A percentile compares a stretch with the other conserved stretches of the same genome.
Conservation (phyloP, 352 stramenopile genomes). For the Pythium biforme region DNA sequence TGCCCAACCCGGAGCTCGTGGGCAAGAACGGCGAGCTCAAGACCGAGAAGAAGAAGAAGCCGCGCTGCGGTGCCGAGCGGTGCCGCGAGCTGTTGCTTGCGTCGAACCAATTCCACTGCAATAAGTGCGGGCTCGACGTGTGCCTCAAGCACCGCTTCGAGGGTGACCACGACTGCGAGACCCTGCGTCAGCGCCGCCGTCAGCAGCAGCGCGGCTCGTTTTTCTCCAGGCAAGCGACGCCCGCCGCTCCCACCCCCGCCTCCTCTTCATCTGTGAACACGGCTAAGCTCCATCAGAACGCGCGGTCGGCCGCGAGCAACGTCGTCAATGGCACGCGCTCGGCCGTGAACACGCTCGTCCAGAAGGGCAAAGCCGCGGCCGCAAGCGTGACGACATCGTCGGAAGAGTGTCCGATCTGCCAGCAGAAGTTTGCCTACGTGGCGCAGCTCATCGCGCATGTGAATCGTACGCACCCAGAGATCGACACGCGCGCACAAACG, state of each 20-base stretch:
- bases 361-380: slow-evolving; percentile 24
- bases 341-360: slow-evolving; percentile 22
- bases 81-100: slow-evolving; percentile 63
- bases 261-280: slow-evolving; percentile 4
- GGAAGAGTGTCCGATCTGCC: slow-evolving; percentile 71
- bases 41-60: slow-evolving; percentile 69
- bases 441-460: slow-evolving; percentile 74
- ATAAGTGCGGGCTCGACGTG: slow-evolving; percentile 64
- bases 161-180: slow-evolving; percentile 63
- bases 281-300: slow-evolving; percentile 24
- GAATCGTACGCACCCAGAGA: slow-evolving; percentile 65
- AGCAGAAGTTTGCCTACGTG: slow-evolving; percentile 71
- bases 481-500: slow-evolving; percentile 11
- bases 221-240: neutral
- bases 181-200: slow-evolving; percentile 27
- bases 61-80: slow-evolving; percentile 51
- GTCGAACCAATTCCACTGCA: slow-evolving; percentile 75
- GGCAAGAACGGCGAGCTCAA: slow-evolving; percentile 20
- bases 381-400: slow-evolving; percentile 38
- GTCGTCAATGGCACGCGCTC: slow-evolving; percentile 23
- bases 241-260: neutral
- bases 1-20: slow-evolving; percentile 27
- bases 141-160: slow-evolving; percentile 81
- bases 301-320: slow-evolving; percentile 17
- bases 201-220: slow-evolving; percentile 28